These are phyloP conservation scores for Stentor roeselii DNA, from an alignment of 73 alveolate genomes.

Conservation along the genomic window DNA sequence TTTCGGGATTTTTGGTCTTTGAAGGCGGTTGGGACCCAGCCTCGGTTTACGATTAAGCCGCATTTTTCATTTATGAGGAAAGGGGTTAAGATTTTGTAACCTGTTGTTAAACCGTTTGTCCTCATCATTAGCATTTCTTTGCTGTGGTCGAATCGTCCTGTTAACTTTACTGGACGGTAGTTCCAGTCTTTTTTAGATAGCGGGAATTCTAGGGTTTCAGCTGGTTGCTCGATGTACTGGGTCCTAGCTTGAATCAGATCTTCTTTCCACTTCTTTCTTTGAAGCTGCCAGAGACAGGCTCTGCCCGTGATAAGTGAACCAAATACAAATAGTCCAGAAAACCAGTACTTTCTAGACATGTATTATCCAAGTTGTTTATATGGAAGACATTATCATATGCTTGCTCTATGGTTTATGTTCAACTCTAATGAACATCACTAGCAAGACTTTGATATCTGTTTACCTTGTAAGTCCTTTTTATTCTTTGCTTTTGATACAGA, in stretches of 20 bases:
- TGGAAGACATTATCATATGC: neutral
- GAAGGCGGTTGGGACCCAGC: neutral
- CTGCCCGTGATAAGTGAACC: neutral
- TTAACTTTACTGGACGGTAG: neutral
- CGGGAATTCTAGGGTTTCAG: neutral
- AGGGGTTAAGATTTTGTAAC: slow-evolving; percentile 5
- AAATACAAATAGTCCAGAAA: neutral
- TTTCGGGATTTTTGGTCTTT: neutral
- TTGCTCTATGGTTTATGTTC: neutral
- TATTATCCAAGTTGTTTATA: neutral
- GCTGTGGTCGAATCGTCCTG: slow-evolving; percentile 27
- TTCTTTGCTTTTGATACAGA: neutral
- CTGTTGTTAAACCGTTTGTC: neutral
- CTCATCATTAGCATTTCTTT: slow-evolving; percentile 21
- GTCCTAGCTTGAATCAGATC: neutral
- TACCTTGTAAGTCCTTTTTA: neutral
- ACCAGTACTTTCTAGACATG: neutral
- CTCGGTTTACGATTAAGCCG: neutral
- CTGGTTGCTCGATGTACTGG: neutral
- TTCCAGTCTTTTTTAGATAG: neutral
- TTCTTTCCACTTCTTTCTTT: slow-evolving; percentile 20
- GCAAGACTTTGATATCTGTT: slow-evolving; percentile 1
- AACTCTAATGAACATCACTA: neutral
- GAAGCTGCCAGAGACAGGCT: slow-evolving; percentile 17
- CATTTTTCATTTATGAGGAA: neutral